These are phyloP conservation scores for Hibiscus tridactylites DNA, from an alignment of 345 rosid genomes.

Conservation along the genomic window DNA sequence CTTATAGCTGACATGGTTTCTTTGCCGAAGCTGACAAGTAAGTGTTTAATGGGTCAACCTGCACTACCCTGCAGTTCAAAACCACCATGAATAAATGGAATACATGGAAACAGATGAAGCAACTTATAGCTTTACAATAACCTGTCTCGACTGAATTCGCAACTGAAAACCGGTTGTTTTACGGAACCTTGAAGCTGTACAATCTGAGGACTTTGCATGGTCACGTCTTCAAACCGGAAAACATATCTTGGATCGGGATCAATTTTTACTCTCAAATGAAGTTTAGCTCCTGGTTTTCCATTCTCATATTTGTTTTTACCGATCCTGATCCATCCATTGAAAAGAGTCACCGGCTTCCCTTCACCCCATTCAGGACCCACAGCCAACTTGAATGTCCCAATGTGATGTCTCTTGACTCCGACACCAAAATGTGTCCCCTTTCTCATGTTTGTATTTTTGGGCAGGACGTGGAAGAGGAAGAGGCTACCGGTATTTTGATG, in stretches of 20 bases:
- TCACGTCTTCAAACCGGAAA: slow-evolving; percentile 83
- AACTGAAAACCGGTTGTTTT: slow-evolving; percentile 90
- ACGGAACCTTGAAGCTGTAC: slow-evolving; percentile 90
- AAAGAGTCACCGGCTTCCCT: slow-evolving; percentile 64
- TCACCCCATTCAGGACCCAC: slow-evolving; percentile 90
- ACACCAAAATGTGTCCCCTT: slow-evolving; percentile 68
- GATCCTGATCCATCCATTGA: slow-evolving; percentile 80
- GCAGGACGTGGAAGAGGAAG: too few species aligned
- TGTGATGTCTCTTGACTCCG: slow-evolving; percentile 65
- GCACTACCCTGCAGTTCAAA: slow-evolving; percentile 49
- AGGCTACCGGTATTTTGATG: too few species aligned
- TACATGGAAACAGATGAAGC: background rate
- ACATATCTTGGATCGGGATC: slow-evolving; percentile 95
- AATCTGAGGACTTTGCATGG: slow-evolving; percentile 79
- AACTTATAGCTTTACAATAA: slow-evolving; percentile 20
- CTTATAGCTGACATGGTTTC: too few species aligned
- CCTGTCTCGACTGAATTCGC: slow-evolving; percentile 92
- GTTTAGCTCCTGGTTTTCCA: slow-evolving; percentile 59
- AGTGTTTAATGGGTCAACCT: slow-evolving; percentile 53
- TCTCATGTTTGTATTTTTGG: too few species aligned
- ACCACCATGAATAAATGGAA: slow-evolving; percentile 4
- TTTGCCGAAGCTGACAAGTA: slow-evolving; percentile 54
- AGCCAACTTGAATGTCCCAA: slow-evolving; percentile 69
- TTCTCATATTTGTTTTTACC: slow-evolving; percentile 68
- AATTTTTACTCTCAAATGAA: slow-evolving; percentile 76